Percentiles rank a stretch among this genome's conserved stretches.
Evolutionary conservation across 768 basidiomycete genomes (phyloP).

Genomic region (Hemileccinum impolitum): DNA sequence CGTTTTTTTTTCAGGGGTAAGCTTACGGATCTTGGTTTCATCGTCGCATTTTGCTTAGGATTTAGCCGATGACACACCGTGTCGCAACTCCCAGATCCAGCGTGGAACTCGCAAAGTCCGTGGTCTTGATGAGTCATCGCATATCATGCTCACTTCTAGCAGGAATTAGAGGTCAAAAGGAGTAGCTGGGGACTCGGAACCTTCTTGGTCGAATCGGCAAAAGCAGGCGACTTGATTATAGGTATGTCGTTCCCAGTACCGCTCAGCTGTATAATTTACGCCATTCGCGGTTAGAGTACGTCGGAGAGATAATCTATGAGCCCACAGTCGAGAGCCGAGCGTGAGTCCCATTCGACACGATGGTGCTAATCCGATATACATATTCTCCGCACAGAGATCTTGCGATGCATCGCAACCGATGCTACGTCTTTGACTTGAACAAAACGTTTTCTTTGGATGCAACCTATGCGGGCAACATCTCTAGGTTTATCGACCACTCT

Average conservation of each 20-base stretch:
- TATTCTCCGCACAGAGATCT: slow-evolving; percentile 34
- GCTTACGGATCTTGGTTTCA: not conserved
- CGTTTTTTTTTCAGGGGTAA: slow-evolving; percentile 23
- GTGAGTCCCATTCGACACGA: slow-evolving; percentile 33
- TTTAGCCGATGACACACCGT: slow-evolving; percentile 33
- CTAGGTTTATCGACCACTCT: slow-evolving; percentile 69
- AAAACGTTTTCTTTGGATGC: slow-evolving; percentile 49
- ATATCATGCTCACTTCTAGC: slow-evolving; percentile 7
- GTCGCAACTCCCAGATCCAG: slow-evolving; percentile 52
- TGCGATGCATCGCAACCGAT: slow-evolving; percentile 47
- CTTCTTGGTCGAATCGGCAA: slow-evolving; percentile 44
- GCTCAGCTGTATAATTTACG: not conserved
- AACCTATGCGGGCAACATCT: slow-evolving; percentile 52
- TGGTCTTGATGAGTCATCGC: not conserved
- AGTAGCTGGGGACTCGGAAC: slow-evolving; percentile 53
- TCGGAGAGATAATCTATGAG: slow-evolving; percentile 57
- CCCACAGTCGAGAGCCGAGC: slow-evolving; percentile 48
- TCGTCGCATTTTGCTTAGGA: not conserved
- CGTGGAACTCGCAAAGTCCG: slow-evolving; percentile 42
- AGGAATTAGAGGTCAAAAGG: slow-evolving; percentile 43
- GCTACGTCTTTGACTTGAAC: slow-evolving; percentile 62
- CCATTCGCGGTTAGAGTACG: slow-evolving; percentile 48
- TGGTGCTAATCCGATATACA: not conserved
- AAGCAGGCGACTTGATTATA: slow-evolving; percentile 45
- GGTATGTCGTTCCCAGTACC: slow-evolving; percentile 25